Evolutionary conservation across 1,139 yeast genomes (phyloP), one percentile per base, ranked within the genome.

Genomic region (Scheffersomyces illinoinensis): DNA sequence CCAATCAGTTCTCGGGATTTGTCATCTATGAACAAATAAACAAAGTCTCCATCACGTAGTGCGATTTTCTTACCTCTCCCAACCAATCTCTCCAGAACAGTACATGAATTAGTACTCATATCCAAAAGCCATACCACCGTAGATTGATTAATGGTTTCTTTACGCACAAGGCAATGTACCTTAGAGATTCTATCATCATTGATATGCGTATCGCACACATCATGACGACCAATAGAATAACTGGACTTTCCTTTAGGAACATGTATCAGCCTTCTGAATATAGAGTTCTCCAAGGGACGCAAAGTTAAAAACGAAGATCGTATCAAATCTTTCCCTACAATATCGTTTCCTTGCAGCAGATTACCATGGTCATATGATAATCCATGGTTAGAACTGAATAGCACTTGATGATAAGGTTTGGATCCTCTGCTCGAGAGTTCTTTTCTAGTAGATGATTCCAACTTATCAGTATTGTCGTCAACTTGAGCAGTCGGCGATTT

Each of bases 101-200:
- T 85, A 68, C 97, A 91, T 1, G 91, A 89, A 70, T 93, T 93
- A 0, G 96, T 86, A 56, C 96, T 90, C 61, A 81, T 84, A 68
- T 91, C 97, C 52, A 90, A 74, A 20, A 93, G 75, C 97, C 97
- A 92, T n/a, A 91, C 77, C 19, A 48, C 26, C 4, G 24, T n/a
- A 48, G 14, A 17, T 67, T 88, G 93, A 59, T 88, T 91, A 50
- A 88, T 83, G 8, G 73, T 66, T 51, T 76, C 76, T 66, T 88
- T 85, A 57, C 81, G 70, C 18, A 95, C 76, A 50, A 88, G 77
- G 70, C 98, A 93, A 71, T 95, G 98, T 3, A 89, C 81, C 63
- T 92, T 90, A 2, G 98, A 93, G 66, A 93, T 83, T 56, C 97
- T 77, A 64, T 84, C 89, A 66, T 93, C 97, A 50, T 83, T 78